These are phyloP conservation scores for Trichoderma afroharzianum DNA, from an alignment of 2,329 filamentous ascomycete genomes.

Conservation along the genomic window DNA sequence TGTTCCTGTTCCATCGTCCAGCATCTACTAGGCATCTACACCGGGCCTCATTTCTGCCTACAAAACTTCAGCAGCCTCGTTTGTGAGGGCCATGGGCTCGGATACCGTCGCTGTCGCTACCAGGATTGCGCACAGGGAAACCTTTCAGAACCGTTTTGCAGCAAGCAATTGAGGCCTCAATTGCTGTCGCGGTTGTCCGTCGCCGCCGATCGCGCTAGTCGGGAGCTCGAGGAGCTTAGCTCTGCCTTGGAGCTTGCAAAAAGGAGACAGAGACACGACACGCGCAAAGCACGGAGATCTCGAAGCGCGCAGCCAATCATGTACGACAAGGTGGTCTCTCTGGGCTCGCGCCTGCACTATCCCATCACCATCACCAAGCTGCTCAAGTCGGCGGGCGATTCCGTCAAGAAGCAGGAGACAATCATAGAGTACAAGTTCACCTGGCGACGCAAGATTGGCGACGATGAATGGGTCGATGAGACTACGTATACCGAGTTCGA, in stretches of 20 bases:
- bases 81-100: constrained; percentile 35
- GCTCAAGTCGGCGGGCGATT: constrained; percentile 70
- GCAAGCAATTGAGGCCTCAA: not conserved
- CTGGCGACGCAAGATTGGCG: constrained; percentile 72
- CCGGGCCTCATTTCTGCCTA: not conserved
- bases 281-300: constrained; percentile 3
- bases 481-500: constrained; percentile 75
- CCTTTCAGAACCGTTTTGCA: constrained; percentile 27
- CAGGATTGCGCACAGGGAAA: constrained; percentile 31
- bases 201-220: constrained; percentile 5
- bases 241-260: not conserved
- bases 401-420: constrained; percentile 69
- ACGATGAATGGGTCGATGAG: constrained; percentile 57
- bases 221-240: constrained; percentile 5
- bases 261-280: not conserved
- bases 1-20: not conserved
- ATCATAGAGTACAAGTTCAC: constrained; percentile 86
- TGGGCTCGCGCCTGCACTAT: constrained; percentile 72
- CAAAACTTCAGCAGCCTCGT: not conserved
- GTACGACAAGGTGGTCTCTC: constrained; percentile 43
- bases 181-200: constrained; percentile 3
- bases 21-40: not conserved
- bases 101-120: constrained; percentile 26
- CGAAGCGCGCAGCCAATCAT: constrained; percentile 24
- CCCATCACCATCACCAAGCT: constrained; percentile 89